phyloP scores from a whole-genome alignment of 345 rosid genomes.

The Salix brachista region DNA sequence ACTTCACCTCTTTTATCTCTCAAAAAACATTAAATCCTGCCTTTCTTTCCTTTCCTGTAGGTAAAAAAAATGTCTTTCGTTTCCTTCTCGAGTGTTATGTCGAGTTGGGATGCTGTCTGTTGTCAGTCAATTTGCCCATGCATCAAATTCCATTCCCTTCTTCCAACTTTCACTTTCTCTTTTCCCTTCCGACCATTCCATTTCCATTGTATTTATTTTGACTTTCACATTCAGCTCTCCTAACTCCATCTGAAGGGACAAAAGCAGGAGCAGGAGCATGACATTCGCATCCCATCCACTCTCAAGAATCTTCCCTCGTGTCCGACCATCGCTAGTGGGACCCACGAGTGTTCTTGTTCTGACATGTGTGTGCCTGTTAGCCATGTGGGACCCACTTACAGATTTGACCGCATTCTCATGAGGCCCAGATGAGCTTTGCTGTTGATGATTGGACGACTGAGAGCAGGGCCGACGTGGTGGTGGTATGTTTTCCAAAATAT shows the following conservation, averaged over 20 bases:
- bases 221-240: conserved; percentile 2
- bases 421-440: neutral
- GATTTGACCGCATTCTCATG: neutral
- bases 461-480: conserved; percentile 12
- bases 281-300: neutral
- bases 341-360: neutral
- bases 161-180: neutral
- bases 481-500: too few species aligned
- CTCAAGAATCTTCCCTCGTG: conserved; percentile 2
- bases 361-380: too few species aligned
- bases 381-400: neutral
- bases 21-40: neutral
- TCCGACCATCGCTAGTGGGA: too few species aligned
- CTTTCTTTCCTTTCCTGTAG: neutral
- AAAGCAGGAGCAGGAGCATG: neutral
- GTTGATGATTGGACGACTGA: neutral
- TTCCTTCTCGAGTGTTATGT: neutral
- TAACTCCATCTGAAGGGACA: neutral
- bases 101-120: neutral
- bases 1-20: neutral
- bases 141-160: neutral
- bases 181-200: neutral
- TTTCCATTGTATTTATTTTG: neutral
- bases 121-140: conserved; percentile 1
- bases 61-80: neutral